Evolutionary conservation across 129 eudicot species (phyloP), one percentile per base, ranked within the genome.

Genomic region (Lactuca sativa): DNA sequence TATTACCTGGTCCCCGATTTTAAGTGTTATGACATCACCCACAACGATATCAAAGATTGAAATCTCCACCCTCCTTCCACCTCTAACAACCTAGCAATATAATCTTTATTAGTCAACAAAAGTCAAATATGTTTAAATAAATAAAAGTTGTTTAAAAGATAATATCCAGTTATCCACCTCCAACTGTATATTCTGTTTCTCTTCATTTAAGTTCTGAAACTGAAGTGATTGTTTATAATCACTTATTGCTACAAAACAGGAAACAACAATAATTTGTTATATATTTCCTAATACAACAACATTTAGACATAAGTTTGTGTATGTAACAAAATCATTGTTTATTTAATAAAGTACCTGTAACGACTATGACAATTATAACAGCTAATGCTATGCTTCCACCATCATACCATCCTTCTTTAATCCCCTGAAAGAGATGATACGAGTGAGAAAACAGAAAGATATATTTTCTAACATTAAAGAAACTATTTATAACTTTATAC

Each of bases 331-430:
- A 67, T 30, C 30, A 54, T 31, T 7, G 3, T 54, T 53, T 21
- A 65, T 62, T 49, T 70, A 49, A 67, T 70, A 12, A 59, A 64
- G 75, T 86, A 92, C 98, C 98, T 84, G 98, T 92, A 58, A 92
- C 95, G 38, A 77, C 76, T 40, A 92, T 92, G 69, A 92, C 98
- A 51, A 92, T 87, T 15, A 92, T 63, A 44, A 92, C 98, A 4
- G 98, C 98, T 77, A 92, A 56, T 4, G 93, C 89, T 78, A 92
- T 92, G 83, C 98, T 89, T 66, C 95, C 98, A 5, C 98, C 98
- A 79, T 92, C 98, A 79, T 92, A 92, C 98, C 98, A 92, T 18
- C 98, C 98, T 83, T 92, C 80, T 82, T 92, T 70, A 10, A 89
- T 86, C 62, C 98, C 98, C 98, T 92, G 70, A 14, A 76, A 51